These are phyloP conservation scores for Clonostachys byssicola DNA, from an alignment of 2,329 filamentous ascomycete genomes.

Conservation along the genomic window DNA sequence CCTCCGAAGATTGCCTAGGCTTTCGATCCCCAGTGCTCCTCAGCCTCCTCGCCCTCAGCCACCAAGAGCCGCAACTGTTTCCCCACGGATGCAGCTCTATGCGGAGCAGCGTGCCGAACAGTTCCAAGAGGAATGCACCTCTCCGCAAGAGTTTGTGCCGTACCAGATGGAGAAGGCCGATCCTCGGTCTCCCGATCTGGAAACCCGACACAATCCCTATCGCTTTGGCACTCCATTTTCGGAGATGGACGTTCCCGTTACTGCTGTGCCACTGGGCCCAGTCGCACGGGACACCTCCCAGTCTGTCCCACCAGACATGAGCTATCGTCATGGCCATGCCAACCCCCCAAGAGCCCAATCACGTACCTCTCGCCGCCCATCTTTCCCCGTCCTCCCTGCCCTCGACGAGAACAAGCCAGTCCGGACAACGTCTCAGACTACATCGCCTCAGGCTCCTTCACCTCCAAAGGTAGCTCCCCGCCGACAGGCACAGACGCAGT, in stretches of 20 bases:
- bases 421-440: conserved; percentile 22
- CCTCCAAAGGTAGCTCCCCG: conserved; percentile 24
- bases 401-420: conserved; percentile 60
- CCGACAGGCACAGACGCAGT: conserved; percentile 17
- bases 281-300: conserved; percentile 77
- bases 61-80: conserved; percentile 17
- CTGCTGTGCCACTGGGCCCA: conserved; percentile 65
- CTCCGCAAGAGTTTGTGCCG: conserved; percentile 32
- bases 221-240: conserved; percentile 84
- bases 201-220: conserved; percentile 58
- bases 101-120: conserved; percentile 5
- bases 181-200: conserved; percentile 49
- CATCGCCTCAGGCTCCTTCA: conserved; percentile 17
- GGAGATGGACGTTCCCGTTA: conserved; percentile 84
- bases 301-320: conserved; percentile 93
- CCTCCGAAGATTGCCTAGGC: conserved; percentile 56
- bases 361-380: conserved; percentile 61
- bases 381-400: conserved; percentile 64
- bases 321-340: conserved; percentile 52
- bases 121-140: conserved; percentile 8
- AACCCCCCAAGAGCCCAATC: conserved; percentile 42
- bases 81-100: conserved; percentile 16
- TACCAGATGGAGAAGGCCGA: conserved; percentile 48
- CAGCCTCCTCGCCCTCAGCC: conserved; percentile 10
- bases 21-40: conserved; percentile 47